A percentile compares a stretch with the other conserved stretches of the same genome.
Conservation (phyloP, 345 rosid genomes). For the Raphanus raphanistrum region DNA sequence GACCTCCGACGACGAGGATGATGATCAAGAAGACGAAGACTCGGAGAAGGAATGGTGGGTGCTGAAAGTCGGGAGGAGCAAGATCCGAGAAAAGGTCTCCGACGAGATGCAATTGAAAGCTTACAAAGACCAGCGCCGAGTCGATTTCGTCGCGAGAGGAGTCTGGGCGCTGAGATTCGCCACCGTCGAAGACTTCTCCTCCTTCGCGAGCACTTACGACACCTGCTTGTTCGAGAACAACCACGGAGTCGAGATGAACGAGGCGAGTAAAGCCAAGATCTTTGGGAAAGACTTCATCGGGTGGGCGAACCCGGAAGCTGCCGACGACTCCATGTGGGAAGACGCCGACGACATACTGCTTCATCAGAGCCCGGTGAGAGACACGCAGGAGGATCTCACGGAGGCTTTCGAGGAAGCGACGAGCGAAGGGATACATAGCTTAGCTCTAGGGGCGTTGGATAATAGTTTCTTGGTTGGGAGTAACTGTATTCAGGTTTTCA, state of each 20-base stretch:
- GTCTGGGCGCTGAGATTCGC: conserved; percentile 91
- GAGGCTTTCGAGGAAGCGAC: conserved; percentile 96
- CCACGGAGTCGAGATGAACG: conserved; percentile 75
- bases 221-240: conserved; percentile 89
- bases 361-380: conserved; percentile 59
- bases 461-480: conserved; percentile 92
- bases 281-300: conserved; percentile 92
- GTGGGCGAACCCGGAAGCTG: conserved; percentile 88
- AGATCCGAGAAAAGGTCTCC: conserved; percentile 54
- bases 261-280: conserved; percentile 72
- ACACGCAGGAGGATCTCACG: conserved; percentile 68
- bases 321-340: conserved; percentile 99
- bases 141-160: conserved; percentile 82
- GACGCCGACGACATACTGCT: conserved; percentile 79
- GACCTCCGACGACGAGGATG: conserved; percentile 47
- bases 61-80: conserved; percentile 58
- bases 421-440: conserved; percentile 87
- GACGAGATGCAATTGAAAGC: conserved; percentile 74
- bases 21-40: conserved; percentile 40
- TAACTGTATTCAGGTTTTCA: conserved; percentile 89
- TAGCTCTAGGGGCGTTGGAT: conserved; percentile 95
- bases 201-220: conserved; percentile 51
- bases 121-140: conserved; percentile 80
- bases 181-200: conserved; percentile 53
- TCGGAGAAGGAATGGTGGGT: conserved; percentile 58